These are phyloP conservation scores for Castanospermum australe DNA, from an alignment of 306 rosid species.

Conservation along the genomic window DNA sequence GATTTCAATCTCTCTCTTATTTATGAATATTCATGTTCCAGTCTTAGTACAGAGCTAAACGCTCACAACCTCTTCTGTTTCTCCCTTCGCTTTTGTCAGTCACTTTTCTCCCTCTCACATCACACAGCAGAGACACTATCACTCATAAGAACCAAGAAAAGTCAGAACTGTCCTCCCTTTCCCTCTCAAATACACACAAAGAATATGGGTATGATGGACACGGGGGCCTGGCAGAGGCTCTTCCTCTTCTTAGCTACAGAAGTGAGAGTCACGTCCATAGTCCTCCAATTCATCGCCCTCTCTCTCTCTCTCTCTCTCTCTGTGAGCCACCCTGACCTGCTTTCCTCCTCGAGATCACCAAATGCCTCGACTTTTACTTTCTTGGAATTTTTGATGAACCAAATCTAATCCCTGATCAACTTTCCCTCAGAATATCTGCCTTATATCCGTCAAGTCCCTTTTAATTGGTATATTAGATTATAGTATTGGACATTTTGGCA, in stretches of 20 bases:
- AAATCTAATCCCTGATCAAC: conserved; percentile 49
- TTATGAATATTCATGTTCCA: conserved; percentile 1
- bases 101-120: conserved; percentile 16
- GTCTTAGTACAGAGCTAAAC: conserved; percentile 26
- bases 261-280: conserved; percentile 35
- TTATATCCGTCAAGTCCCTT: conserved; percentile 37
- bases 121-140: conserved; percentile 33
- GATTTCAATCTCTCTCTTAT: background rate
- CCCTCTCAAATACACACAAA: background rate
- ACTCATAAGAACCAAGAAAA: conserved; percentile 34
- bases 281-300: conserved; percentile 46
- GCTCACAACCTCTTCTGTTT: conserved; percentile 35
- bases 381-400: conserved; percentile 42
- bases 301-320: background rate
- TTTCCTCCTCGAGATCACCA: conserved; percentile 64
- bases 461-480: background rate
- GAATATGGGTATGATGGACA: background rate
- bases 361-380: conserved; percentile 38
- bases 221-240: conserved; percentile 24
- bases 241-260: conserved; percentile 1
- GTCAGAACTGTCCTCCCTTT: conserved; percentile 24
- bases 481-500: background rate
- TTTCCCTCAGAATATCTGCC: conserved; percentile 42
- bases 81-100: conserved; percentile 41
- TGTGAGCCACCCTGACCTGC: background rate